Conservation (phyloP, 257 asterid genomes). For the Primulina huaijiensis region DNA sequence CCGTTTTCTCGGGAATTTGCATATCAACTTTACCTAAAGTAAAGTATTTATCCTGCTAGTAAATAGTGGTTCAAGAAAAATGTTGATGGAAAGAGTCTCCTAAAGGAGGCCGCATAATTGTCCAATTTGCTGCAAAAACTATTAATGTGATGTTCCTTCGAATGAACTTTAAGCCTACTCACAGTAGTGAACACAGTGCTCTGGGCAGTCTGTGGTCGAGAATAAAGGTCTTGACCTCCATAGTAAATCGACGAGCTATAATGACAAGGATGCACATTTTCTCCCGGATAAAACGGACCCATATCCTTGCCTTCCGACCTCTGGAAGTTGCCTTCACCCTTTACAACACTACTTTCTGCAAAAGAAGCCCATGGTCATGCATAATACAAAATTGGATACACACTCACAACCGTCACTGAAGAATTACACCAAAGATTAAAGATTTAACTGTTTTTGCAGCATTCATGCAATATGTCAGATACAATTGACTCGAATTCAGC, state of each 20-base stretch:
- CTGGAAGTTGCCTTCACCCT: slow-evolving; percentile 34
- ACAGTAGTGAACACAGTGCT: slow-evolving; percentile 48
- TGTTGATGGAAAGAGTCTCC: background rate
- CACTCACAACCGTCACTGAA: background rate
- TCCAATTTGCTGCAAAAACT: background rate
- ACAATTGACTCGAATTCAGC: background rate
- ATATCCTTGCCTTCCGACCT: slow-evolving; percentile 32
- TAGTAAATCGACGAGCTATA: slow-evolving; percentile 85
- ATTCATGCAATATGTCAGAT: background rate
- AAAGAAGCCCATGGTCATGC: background rate
- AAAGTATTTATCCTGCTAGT: background rate
- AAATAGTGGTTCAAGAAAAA: background rate
- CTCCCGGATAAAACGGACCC: slow-evolving; percentile 44
- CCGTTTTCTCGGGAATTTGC: background rate
- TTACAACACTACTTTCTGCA: slow-evolving; percentile 31
- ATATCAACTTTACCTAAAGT: background rate
- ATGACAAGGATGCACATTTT: slow-evolving; percentile 57
- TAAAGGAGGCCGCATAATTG: background rate
- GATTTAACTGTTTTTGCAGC: background rate
- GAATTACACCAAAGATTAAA: background rate
- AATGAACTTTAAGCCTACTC: slow-evolving; percentile 26
- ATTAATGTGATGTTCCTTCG: background rate
- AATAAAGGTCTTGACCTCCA: slow-evolving; percentile 79
- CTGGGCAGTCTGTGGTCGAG: slow-evolving; percentile 54
- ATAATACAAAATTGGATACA: background rate